Evolutionary conservation across 1,284 basidiomycete genomes (phyloP).

Genomic region (Cryptococcus sp.): DNA sequence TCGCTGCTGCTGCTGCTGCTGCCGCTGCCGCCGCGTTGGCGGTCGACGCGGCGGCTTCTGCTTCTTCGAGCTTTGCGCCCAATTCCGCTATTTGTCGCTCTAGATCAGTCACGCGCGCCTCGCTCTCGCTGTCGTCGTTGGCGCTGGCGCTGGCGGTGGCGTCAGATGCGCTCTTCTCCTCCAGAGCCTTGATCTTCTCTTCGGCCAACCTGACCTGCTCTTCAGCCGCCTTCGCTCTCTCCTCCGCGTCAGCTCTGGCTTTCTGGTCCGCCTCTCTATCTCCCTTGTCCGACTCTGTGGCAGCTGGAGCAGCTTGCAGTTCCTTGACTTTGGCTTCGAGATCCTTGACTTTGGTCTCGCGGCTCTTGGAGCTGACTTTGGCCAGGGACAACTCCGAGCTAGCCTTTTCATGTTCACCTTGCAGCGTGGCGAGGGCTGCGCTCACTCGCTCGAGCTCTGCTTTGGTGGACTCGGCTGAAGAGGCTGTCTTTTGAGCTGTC

Average conservation of each 20-base stretch:
- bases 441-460: slow-evolving; percentile 30
- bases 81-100: slow-evolving; percentile 23
- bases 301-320: slow-evolving; percentile 5
- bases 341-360: slow-evolving; percentile 23
- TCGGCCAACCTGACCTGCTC: slow-evolving; percentile 9
- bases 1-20: slow-evolving; percentile 5
- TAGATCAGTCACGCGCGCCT: slow-evolving; percentile 2
- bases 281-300: background rate
- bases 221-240: slow-evolving; percentile 11
- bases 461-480: slow-evolving; percentile 22
- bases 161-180: slow-evolving; percentile 5
- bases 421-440: slow-evolving; percentile 33
- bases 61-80: slow-evolving; percentile 28
- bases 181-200: background rate
- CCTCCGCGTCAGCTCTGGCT: slow-evolving; percentile 2
- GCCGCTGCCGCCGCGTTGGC: background rate
- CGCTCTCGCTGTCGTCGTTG: background rate
- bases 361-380: slow-evolving; percentile 16
- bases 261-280: slow-evolving; percentile 11
- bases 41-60: slow-evolving; percentile 15
- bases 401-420: slow-evolving; percentile 31
- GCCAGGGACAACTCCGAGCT: slow-evolving; percentile 18
- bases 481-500: slow-evolving; percentile 26
- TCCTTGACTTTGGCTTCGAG: slow-evolving; percentile 21
- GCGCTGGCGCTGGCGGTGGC: background rate